Evolutionary conservation across 192 early-diverging fungal species (phyloP).

Genomic region (Coemansia pectinata): DNA sequence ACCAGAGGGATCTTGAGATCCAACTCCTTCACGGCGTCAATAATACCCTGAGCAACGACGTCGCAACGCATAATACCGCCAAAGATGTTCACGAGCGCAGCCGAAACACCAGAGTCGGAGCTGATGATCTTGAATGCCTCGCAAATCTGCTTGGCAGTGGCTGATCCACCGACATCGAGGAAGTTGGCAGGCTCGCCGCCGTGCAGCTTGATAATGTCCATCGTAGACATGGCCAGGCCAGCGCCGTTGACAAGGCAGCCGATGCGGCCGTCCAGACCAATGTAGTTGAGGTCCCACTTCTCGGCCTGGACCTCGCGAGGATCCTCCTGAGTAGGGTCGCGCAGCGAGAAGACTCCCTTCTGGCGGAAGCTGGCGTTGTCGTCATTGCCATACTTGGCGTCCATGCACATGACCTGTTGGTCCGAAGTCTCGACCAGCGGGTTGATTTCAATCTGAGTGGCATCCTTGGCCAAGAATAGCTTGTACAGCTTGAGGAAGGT

Average conservation of each 20-base stretch:
- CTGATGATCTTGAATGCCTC: constrained; percentile 99
- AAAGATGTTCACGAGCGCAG: constrained; percentile 99
- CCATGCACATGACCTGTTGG: constrained; percentile 95
- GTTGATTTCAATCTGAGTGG: constrained; percentile 99
- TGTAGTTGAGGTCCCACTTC: constrained; percentile 99
- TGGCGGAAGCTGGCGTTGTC: constrained; percentile 99
- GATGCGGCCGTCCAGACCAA: constrained; percentile 97
- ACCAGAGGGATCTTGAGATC: constrained; percentile 93
- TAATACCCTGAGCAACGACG: constrained; percentile 97
- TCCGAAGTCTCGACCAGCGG: constrained; percentile 90
- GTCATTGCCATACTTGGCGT: constrained; percentile 99
- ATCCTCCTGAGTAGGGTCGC: constrained; percentile 96
- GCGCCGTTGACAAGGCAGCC: constrained; percentile 99
- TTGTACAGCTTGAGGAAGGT: constrained; percentile 93
- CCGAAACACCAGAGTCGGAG: constrained; percentile 93
- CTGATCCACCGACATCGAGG: constrained; percentile 97
- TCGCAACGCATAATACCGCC: constrained; percentile 99
- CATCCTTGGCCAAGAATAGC: constrained; percentile 95
- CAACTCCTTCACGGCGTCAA: constrained; percentile 89
- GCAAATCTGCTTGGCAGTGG: constrained; percentile 91
- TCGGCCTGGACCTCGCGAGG: constrained; percentile 95
- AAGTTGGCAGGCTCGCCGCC: constrained; percentile 99
- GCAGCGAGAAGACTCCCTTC: constrained; percentile 81
- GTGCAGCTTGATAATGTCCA: constrained; percentile 99
- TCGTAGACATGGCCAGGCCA: constrained; percentile 99